These are phyloP conservation scores for Fusarium ambrosium DNA, from an alignment of 2,329 filamentous ascomycete species.

Conservation along the genomic window DNA sequence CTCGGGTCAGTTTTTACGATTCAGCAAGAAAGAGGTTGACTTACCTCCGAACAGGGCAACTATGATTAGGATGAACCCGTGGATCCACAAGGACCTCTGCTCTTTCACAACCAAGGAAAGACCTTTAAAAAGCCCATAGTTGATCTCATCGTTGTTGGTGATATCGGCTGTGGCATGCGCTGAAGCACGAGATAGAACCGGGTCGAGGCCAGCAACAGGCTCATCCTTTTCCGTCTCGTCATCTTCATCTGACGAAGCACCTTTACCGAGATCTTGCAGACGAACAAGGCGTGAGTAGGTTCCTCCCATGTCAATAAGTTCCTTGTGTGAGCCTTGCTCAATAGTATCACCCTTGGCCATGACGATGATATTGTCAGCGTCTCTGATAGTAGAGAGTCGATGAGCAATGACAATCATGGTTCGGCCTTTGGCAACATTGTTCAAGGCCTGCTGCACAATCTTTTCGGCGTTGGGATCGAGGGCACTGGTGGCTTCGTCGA, in stretches of 20 bases:
- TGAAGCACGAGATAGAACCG: conserved; percentile 39
- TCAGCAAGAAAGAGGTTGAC: neutral
- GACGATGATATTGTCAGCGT: conserved; percentile 76
- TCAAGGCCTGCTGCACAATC: conserved; percentile 69
- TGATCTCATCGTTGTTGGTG: conserved; percentile 15
- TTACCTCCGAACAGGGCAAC: conserved; percentile 48
- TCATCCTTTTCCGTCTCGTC: conserved; percentile 55
- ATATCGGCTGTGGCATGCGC: conserved; percentile 35
- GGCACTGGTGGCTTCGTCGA: conserved; percentile 79
- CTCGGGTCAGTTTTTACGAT: neutral
- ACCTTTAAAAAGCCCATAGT: conserved; percentile 48
- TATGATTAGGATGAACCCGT: conserved; percentile 36
- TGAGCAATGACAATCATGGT: conserved; percentile 78
- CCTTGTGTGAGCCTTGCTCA: conserved; percentile 73
- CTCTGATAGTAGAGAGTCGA: conserved; percentile 68
- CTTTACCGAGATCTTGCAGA: conserved; percentile 55
- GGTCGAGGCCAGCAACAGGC: conserved; percentile 46
- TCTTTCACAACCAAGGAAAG: conserved; percentile 50
- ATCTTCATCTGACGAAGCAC: conserved; percentile 23
- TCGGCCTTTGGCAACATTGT: conserved; percentile 66
- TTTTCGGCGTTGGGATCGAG: conserved; percentile 61
- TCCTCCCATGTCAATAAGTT: conserved; percentile 63
- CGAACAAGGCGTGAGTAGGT: conserved; percentile 66
- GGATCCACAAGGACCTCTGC: conserved; percentile 47
- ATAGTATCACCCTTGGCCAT: conserved; percentile 70